phyloP scores from a whole-genome alignment of 352 stramenopile genomes.

The Saprolegnia diclina region DNA sequence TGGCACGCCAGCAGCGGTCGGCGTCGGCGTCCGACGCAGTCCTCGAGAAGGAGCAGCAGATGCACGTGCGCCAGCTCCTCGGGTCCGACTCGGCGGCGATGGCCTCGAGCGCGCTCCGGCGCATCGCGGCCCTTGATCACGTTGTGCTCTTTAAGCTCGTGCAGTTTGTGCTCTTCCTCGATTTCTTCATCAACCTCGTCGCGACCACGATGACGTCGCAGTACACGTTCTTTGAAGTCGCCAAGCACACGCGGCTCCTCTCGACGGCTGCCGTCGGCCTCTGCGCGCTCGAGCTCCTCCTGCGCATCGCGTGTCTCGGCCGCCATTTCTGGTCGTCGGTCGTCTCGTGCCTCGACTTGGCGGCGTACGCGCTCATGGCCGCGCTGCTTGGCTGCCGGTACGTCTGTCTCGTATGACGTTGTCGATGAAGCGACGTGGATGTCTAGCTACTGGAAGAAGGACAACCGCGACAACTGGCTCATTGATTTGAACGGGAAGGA shows the following conservation, averaged over 20 bases:
- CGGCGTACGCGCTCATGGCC: conserved; percentile 62
- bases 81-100: not conserved
- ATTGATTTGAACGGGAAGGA: not conserved
- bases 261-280: conserved; percentile 68
- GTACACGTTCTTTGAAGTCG: conserved; percentile 53
- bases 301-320: conserved; percentile 63
- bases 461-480: not conserved
- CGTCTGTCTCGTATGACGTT: conserved; percentile 35
- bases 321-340: conserved; percentile 67
- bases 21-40: not conserved
- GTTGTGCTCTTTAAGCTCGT: conserved; percentile 4
- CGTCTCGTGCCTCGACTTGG: conserved; percentile 73
- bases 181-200: conserved; percentile 81
- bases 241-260: conserved; percentile 66
- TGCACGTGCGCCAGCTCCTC: not conserved
- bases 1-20: not conserved
- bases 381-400: conserved; percentile 48
- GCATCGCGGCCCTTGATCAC: not conserved
- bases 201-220: conserved; percentile 69
- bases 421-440: not conserved
- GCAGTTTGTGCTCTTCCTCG: conserved; percentile 48
- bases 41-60: not conserved
- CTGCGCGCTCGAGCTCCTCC: conserved; percentile 77
- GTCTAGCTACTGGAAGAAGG: conserved; percentile 4
- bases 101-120: not conserved